Evolutionary conservation across 1,284 basidiomycete species (phyloP).

Genomic region (Leccinum griseonigrum): DNA sequence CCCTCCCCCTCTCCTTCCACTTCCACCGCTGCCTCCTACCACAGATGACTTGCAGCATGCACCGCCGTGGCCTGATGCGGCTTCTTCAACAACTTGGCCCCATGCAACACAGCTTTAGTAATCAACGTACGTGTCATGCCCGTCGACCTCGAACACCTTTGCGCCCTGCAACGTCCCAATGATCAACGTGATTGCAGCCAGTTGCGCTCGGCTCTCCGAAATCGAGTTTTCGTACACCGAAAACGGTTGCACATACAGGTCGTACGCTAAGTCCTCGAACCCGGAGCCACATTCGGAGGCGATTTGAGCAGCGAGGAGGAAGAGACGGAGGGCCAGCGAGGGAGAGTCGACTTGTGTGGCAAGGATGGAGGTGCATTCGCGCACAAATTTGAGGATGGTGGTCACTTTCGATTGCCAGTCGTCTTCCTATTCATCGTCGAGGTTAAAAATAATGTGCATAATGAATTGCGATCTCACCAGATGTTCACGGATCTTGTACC

Average conservation of each 20-base stretch:
- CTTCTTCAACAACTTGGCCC: conserved; percentile 93
- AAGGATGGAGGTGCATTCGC: too few relatives aligned
- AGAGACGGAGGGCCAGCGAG: too few relatives aligned
- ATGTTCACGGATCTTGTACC: conserved; percentile 79
- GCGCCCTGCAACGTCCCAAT: conserved; percentile 85
- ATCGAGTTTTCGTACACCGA: too few relatives aligned
- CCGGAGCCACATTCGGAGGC: too few relatives aligned
- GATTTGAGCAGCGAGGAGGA: conserved; percentile 57
- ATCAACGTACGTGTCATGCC: conserved; percentile 94
- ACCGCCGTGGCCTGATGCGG: conserved; percentile 94
- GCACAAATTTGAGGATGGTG: conserved; percentile 41
- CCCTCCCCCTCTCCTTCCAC: conserved; percentile 36
- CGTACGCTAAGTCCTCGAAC: conserved; percentile 60
- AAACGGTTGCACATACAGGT: too few relatives aligned
- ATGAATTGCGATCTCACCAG: conserved; percentile 38
- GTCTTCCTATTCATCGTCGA: conserved; percentile 52
- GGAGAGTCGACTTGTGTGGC: too few relatives aligned
- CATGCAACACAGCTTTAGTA: conserved; percentile 93
- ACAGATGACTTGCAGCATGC: conserved; percentile 89
- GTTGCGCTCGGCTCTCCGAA: too few relatives aligned
- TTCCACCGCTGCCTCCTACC: conserved; percentile 69
- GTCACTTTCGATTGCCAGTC: conserved; percentile 56
- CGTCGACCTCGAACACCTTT: conserved; percentile 51
- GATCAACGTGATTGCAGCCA: conserved; percentile 46
- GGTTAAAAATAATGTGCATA: neutral